Conservation (phyloP, 768 basidiomycete species). For the Mycena polygramma region DNA sequence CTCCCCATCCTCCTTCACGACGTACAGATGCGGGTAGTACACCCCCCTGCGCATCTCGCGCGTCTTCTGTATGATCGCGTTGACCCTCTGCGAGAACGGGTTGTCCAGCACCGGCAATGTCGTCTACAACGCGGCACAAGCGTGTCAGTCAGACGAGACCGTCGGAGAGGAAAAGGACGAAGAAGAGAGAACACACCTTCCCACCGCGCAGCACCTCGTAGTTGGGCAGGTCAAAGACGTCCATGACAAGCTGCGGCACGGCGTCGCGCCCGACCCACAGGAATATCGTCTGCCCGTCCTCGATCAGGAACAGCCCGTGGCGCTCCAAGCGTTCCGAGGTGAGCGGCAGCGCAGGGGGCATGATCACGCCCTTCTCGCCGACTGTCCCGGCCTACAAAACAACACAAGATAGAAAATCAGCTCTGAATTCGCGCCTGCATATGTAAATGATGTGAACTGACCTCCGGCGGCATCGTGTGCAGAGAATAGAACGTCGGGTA, state of each 20-base stretch:
- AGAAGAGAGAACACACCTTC: constrained; percentile 69
- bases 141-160: too few species aligned
- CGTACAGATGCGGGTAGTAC: constrained; percentile 93
- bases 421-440: too few species aligned
- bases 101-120: constrained; percentile 94
- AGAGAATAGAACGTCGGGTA: constrained; percentile 96
- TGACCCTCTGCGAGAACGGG: constrained; percentile 94
- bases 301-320: constrained; percentile 96
- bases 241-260: constrained; percentile 93
- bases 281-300: constrained; percentile 98
- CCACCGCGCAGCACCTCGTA: constrained; percentile 94
- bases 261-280: constrained; percentile 98
- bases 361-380: constrained; percentile 87
- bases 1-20: constrained; percentile 99
- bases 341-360: constrained; percentile 90
- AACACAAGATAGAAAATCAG: neutral
- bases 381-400: constrained; percentile 84
- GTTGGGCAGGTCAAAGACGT: constrained; percentile 91
- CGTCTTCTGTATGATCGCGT: constrained; percentile 93
- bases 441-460: constrained; percentile 45
- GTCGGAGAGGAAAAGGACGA: neutral
- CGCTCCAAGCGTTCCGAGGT: constrained; percentile 96
- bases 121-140: constrained; percentile 58
- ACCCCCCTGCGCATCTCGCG: constrained; percentile 94
- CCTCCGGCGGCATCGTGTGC: constrained; percentile 96